A percentile compares a stretch with the other conserved stretches of the same genome.
phyloP scores from a whole-genome alignment of 1,139 yeast species.

The Candida sp. region DNA sequence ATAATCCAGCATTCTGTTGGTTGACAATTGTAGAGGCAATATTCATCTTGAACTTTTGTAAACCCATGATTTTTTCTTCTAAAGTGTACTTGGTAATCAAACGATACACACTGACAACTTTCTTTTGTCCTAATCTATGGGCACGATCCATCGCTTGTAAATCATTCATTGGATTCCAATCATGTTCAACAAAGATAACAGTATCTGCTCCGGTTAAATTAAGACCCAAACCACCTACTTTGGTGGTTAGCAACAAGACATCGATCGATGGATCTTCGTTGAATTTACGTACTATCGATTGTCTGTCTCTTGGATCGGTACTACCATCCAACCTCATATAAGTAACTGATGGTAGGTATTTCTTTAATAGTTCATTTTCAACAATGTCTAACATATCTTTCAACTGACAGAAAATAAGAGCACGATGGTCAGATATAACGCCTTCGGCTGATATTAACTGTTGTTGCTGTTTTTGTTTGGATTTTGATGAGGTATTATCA shows the following conservation, averaged over 20 bases:
- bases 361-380: conserved; percentile 81
- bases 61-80: conserved; percentile 98
- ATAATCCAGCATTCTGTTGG: conserved; percentile 92
- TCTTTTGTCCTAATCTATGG: conserved; percentile 96
- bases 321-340: conserved; percentile 96
- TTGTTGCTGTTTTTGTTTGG: conserved; percentile 23
- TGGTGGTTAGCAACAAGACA: conserved; percentile 85
- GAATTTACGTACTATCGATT: conserved; percentile 85
- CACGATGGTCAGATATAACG: conserved; percentile 94
- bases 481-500: conserved; percentile 29
- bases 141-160: conserved; percentile 99
- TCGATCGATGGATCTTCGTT: conserved; percentile 98
- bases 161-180: conserved; percentile 99
- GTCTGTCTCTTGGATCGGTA: conserved; percentile 91
- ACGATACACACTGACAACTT: conserved; percentile 93
- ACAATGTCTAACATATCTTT: conserved; percentile 98
- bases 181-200: conserved; percentile 97
- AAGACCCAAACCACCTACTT: conserved; percentile 97
- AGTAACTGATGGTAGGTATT: conserved; percentile 85
- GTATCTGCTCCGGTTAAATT: conserved; percentile 99
- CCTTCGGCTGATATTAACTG: conserved; percentile 52
- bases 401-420: conserved; percentile 91
- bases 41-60: conserved; percentile 96
- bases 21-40: conserved; percentile 95
- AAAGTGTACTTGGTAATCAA: conserved; percentile 88